Evolutionary conservation across 768 basidiomycete genomes (phyloP).

Genomic region (Calocera viscosa): DNA sequence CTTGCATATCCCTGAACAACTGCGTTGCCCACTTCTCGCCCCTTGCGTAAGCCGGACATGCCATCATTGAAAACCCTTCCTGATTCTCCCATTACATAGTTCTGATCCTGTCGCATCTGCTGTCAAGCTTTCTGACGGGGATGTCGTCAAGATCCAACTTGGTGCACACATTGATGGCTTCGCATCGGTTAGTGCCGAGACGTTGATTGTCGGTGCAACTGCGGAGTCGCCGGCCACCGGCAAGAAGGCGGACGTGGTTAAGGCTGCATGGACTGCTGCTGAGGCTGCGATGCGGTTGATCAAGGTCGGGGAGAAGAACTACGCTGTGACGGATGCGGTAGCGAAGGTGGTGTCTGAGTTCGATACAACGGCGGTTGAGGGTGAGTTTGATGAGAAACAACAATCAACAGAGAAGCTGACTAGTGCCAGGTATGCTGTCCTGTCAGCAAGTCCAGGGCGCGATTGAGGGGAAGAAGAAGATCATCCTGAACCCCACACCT

Average conservation of each 20-base stretch:
- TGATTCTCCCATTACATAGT: neutral
- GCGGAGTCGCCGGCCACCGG: constrained; percentile 65
- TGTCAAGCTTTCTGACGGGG: constrained; percentile 55
- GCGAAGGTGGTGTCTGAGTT: constrained; percentile 55
- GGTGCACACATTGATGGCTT: constrained; percentile 98
- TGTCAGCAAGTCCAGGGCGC: constrained; percentile 90
- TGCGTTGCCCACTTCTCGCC: constrained; percentile 92
- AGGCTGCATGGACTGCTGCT: constrained; percentile 86
- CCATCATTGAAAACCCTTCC: neutral
- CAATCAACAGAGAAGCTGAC: constrained; percentile 7
- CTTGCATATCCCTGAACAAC: constrained; percentile 88
- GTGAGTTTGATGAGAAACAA: constrained; percentile 30
- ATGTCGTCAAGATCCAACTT: constrained; percentile 91
- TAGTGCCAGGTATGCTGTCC: constrained; percentile 67
- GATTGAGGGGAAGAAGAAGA: constrained; percentile 91
- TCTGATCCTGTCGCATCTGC: neutral
- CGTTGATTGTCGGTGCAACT: constrained; percentile 74
- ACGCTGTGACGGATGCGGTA: constrained; percentile 82
- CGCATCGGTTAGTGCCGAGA: constrained; percentile 87
- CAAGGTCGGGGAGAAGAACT: constrained; percentile 91
- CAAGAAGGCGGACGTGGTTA: constrained; percentile 77
- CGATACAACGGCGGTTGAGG: constrained; percentile 90
- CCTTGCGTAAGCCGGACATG: constrained; percentile 50
- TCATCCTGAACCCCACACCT: constrained; percentile 82
- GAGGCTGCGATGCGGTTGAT: constrained; percentile 84